Evolutionary conservation across 768 basidiomycete genomes (phyloP), one percentile per base, ranked within the genome.

Genomic region (Podaxis mareebaensis): DNA sequence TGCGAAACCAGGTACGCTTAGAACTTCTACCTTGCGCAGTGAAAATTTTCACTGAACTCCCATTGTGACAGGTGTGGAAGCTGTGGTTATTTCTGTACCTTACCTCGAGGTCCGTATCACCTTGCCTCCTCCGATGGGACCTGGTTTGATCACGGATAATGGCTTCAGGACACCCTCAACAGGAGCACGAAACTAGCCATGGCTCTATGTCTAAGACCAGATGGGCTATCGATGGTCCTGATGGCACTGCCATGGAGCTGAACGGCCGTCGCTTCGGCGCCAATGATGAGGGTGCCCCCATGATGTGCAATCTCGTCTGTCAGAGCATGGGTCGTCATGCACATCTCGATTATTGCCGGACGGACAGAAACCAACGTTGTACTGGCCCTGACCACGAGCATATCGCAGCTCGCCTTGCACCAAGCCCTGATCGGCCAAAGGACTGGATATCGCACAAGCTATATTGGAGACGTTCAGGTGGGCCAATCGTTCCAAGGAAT

Each of bases 281-380:
- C 0, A 77, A 79, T 24, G 84, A 86, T 56, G 82, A 84, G 48
- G 85, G 87, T 7, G 85, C 85, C 0, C 86, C 86, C 0, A 85
- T 87, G 83, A 78, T 88, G 76, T 88, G 87, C 67, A 86, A 78
- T 52, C 75, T 87, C 20, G 70, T 85, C 30, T 88, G 85, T 65
- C 76, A 79, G 1, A 73, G 81, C 13, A 75, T 87, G 72, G 87
- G 86, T 0, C 72, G 88, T 20, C 87, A 88, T 55, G 73, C 75
- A 1, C 87, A 88, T 68, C 72, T 88, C 38, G 85, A 83, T 64
- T 83, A 81, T 61, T 88, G 87, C 66, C 79, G 84, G 1, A 74
- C 81, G 1, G 68, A 75, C 42, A 67, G 73, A 20, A 71, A 63
- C 10, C 69, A 68, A 0, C 58, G 67, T 3, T 89, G 87, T 68